Evolutionary conservation across 768 basidiomycete genomes (phyloP).

Genomic region (Phlegmacium glaucopus): DNA sequence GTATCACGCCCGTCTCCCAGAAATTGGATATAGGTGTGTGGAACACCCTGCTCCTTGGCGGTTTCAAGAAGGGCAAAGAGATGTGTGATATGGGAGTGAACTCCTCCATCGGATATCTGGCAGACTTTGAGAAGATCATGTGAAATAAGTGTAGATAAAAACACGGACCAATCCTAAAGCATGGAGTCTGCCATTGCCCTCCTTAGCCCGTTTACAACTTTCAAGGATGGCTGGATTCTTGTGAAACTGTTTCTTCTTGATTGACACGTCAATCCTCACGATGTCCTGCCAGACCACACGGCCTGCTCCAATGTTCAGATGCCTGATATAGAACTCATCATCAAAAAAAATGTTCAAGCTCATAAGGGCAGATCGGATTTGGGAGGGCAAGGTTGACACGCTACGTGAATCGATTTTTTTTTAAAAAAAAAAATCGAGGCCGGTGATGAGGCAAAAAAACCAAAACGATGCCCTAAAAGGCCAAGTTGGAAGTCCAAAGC

Average conservation of each 20-base stretch:
- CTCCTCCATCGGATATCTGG: constrained; percentile 91
- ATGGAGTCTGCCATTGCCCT: constrained; percentile 81
- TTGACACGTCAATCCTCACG: constrained; percentile 88
- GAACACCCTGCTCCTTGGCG: constrained; percentile 82
- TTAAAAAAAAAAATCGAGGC: not conserved
- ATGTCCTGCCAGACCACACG: constrained; percentile 98
- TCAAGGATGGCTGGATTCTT: constrained; percentile 71
- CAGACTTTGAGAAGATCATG: not conserved
- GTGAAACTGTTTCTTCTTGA: constrained; percentile 86
- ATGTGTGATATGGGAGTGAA: constrained; percentile 94
- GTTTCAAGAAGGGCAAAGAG: constrained; percentile 88
- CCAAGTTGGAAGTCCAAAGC: no score
- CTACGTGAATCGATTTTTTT: no score
- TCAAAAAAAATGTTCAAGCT: not conserved
- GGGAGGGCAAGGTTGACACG: no score
- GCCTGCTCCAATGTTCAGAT: constrained; percentile 93
- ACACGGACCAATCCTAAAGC: constrained; percentile 76
- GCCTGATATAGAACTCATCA: constrained; percentile 43
- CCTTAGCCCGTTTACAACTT: constrained; percentile 74
- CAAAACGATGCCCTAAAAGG: no score
- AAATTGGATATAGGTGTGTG: constrained; percentile 89
- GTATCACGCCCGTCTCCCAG: constrained; percentile 95
- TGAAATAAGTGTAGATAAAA: not conserved
- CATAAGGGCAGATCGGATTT: no score
- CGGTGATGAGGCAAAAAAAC: no score